A percentile compares a stretch with the other conserved stretches of the same genome.
Conservation (phyloP, 2,329 filamentous ascomycete species). For the Alternaria metachromatica region DNA sequence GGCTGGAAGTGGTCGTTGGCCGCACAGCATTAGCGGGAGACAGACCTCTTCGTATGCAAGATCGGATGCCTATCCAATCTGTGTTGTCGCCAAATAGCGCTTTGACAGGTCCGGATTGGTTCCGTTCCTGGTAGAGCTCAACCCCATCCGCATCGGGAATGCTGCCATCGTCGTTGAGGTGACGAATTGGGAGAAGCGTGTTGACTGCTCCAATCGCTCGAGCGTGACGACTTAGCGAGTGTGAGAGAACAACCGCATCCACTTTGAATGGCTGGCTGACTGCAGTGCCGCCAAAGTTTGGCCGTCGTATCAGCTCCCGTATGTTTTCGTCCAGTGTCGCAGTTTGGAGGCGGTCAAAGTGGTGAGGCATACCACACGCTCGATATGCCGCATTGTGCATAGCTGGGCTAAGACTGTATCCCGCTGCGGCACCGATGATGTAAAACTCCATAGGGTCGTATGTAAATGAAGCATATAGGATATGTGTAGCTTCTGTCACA, state of each 20-base stretch:
- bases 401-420: slow-evolving; percentile 74
- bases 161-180: slow-evolving; percentile 61
- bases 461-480: slow-evolving; percentile 70
- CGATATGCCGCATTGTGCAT: slow-evolving; percentile 77
- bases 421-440: slow-evolving; percentile 75
- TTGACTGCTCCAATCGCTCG: slow-evolving; percentile 78
- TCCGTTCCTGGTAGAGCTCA: slow-evolving; percentile 62
- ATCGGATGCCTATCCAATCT: slow-evolving; percentile 79
- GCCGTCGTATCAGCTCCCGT: slow-evolving; percentile 66
- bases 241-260: slow-evolving; percentile 68
- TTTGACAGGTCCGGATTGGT: slow-evolving; percentile 69
- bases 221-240: slow-evolving; percentile 73
- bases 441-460: slow-evolving; percentile 74
- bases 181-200: slow-evolving; percentile 74
- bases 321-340: slow-evolving; percentile 64
- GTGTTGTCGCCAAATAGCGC: slow-evolving; percentile 80
- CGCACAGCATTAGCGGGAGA: slow-evolving; percentile 71
- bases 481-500: slow-evolving; percentile 67
- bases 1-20: slow-evolving; percentile 55
- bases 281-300: slow-evolving; percentile 73
- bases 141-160: slow-evolving; percentile 63
- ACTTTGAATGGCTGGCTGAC: slow-evolving; percentile 77
- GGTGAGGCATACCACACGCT: slow-evolving; percentile 71
- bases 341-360: slow-evolving; percentile 68
- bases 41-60: slow-evolving; percentile 72